Evolutionary conservation across 1,139 yeast species (phyloP).

Genomic region (Yamadazyma kanchanaburiensis): DNA sequence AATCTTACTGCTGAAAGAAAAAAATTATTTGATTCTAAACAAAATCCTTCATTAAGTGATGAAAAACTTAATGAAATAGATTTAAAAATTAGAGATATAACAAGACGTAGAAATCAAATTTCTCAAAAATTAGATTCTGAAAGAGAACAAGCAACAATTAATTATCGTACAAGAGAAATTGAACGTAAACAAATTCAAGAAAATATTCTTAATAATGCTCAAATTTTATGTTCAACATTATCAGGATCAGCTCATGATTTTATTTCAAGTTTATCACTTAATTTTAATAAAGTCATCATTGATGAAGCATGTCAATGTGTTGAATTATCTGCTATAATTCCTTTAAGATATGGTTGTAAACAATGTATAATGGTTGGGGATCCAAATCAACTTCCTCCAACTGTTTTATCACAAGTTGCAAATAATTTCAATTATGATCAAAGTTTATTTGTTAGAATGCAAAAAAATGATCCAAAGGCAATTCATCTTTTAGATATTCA

Average conservation of each 20-base stretch:
- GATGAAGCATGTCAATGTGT: slow-evolving; percentile 99
- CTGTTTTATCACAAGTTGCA: slow-evolving; percentile 91
- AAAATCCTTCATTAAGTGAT: slow-evolving; percentile 29
- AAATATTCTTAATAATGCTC: slow-evolving; percentile 70
- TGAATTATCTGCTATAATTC: slow-evolving; percentile 88
- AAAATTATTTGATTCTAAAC: slow-evolving; percentile 37
- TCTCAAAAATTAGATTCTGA: slow-evolving; percentile 76
- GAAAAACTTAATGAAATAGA: slow-evolving; percentile 46
- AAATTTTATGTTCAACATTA: slow-evolving; percentile 85
- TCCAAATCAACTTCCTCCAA: slow-evolving; percentile 97
- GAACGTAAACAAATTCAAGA: slow-evolving; percentile 75
- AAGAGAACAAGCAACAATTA: slow-evolving; percentile 67
- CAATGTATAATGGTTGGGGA: slow-evolving; percentile 98
- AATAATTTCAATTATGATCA: slow-evolving; percentile 80
- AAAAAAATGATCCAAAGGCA: slow-evolving; percentile 55
- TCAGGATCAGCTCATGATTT: slow-evolving; percentile 95
- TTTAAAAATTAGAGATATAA: slow-evolving; percentile 49
- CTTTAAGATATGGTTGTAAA: slow-evolving; percentile 86
- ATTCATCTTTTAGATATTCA: slow-evolving; percentile 86
- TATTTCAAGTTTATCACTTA: slow-evolving; percentile 67
- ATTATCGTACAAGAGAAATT: slow-evolving; percentile 71
- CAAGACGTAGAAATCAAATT: slow-evolving; percentile 59
- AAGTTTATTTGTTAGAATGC: slow-evolving; percentile 93
- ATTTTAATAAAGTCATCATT: slow-evolving; percentile 89
- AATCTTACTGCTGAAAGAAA: slow-evolving; percentile 52